Evolutionary conservation across 371 early-diverging fungal species (phyloP), one percentile per base, ranked within the genome.

Genomic region (Smittium mucronatum): DNA sequence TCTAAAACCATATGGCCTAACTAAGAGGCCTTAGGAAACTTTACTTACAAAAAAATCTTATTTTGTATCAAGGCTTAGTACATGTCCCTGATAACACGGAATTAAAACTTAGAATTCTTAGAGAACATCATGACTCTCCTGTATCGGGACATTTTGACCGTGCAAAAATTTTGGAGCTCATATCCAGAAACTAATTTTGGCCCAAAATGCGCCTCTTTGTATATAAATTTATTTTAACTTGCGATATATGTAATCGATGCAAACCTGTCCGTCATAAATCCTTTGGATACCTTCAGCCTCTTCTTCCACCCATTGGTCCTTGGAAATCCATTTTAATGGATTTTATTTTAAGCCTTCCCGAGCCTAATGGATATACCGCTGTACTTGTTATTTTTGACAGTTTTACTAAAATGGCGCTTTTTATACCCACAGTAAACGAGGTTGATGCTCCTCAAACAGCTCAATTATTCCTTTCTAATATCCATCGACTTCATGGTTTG

Each of bases 131-230:
- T 69, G 82, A 83, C 66, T 61, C 75, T 0, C 71, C 73, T 25
- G 61, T 74, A 15, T 75, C 82, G 1, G 82, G 85, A 15, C 84
- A 87, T 67, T 78, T 78, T 63, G 85, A 82, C 2, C 70, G 64
- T 30, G 72, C 74, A 1, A 81, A 78, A 65, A 80, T 75, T 11
- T 32, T 68, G 33, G 76, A 74, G 36, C 61, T 74, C 15, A 33
- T 80, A n/a, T 58, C 69, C 15, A 32, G 75, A 11, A 68, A 79
- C 8, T 84, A 73, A 65, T 78, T 72, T 58, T 86, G 85, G 82
- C 78, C 81, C 15, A 61, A 71, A 1, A 73, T 87, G 65, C 61
- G 77, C 0, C 65, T 69, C 36, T 74, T 71, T 47, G 70, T 82
- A 16, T 70, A 75, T 0, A 2, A 67, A 0, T 84, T 80, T 74